phyloP scores from a whole-genome alignment of 1,139 yeast genomes.

The Lodderomyces metapsilosis region DNA sequence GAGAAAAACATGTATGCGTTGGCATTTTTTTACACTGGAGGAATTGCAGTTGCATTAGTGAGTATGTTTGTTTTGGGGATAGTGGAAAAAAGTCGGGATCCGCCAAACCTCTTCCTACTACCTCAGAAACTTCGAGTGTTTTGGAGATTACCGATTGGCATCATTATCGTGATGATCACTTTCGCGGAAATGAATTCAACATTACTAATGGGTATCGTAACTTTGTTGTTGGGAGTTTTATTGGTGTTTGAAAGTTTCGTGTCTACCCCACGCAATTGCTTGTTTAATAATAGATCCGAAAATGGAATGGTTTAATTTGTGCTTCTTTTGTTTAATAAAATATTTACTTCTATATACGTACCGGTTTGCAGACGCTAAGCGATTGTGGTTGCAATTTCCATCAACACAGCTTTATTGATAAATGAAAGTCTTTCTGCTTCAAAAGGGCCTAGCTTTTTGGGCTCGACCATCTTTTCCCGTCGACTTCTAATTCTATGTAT shows the following conservation, averaged over 20 bases:
- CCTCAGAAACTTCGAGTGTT: slow-evolving; percentile 39
- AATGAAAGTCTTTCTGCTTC: slow-evolving; percentile 23
- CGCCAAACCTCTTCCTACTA: slow-evolving; percentile 25
- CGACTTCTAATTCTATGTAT: slow-evolving; percentile 7
- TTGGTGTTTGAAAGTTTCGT: slow-evolving; percentile 36
- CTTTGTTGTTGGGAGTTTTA: slow-evolving; percentile 30
- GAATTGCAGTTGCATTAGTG: slow-evolving; percentile 40
- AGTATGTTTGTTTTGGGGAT: slow-evolving; percentile 36
- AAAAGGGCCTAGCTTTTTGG: slow-evolving; percentile 12
- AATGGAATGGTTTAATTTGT: neutral
- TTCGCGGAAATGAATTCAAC: slow-evolving; percentile 47
- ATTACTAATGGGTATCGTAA: slow-evolving; percentile 42
- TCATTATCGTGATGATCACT: slow-evolving; percentile 40
- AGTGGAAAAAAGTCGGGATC: slow-evolving; percentile 39
- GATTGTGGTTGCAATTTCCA: slow-evolving; percentile 15
- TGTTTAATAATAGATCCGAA: neutral
- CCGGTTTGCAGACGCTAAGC: neutral
- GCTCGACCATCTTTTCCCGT: slow-evolving; percentile 8
- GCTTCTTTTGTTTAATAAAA: too few relatives aligned
- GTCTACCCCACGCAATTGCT: slow-evolving; percentile 25
- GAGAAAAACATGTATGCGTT: slow-evolving; percentile 34
- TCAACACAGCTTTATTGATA: slow-evolving; percentile 24
- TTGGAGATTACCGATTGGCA: slow-evolving; percentile 39
- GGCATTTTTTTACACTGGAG: slow-evolving; percentile 51
- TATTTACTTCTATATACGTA: too few relatives aligned